Conservation (phyloP, 2,329 filamentous ascomycete genomes). For the Fusarium mexicanum region DNA sequence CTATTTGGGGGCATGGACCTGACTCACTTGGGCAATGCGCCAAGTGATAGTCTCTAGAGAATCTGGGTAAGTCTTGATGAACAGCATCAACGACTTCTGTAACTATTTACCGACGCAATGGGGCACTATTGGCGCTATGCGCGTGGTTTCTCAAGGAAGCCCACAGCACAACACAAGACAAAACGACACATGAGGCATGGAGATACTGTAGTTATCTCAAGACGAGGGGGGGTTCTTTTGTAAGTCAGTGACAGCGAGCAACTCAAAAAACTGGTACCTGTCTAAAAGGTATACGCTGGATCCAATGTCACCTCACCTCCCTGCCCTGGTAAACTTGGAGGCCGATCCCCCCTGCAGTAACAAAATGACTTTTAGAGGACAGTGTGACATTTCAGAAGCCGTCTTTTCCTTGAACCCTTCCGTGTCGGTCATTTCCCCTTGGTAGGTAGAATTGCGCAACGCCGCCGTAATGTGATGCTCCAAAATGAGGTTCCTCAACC, state of each 20-base stretch:
- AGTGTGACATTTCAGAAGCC: conserved; percentile 7
- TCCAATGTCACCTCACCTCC: conserved; percentile 5
- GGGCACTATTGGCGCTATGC: neutral
- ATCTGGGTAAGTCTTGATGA: neutral
- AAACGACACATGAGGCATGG: neutral
- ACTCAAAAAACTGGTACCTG: neutral
- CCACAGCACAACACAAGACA: neutral
- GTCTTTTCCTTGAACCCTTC: neutral
- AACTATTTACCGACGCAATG: neutral
- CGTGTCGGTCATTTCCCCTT: neutral
- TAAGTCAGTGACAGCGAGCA: neutral
- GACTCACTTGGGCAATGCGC: conserved; percentile 1
- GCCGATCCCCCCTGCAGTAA: conserved; percentile 29
- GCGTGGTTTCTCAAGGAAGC: neutral
- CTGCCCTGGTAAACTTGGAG: conserved; percentile 8
- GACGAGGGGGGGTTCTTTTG: neutral
- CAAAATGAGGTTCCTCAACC: neutral
- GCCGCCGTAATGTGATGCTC: neutral
- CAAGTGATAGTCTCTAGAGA: neutral
- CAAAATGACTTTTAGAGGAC: conserved; percentile 3
- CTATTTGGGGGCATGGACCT: neutral
- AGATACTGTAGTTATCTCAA: neutral
- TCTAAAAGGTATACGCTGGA: neutral
- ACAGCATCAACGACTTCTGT: neutral
- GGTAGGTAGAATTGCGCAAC: neutral